Base-by-base conservation (phyloP, 2,329 filamentous ascomycete genomes). In the Lizonia empirigonia region DNA sequence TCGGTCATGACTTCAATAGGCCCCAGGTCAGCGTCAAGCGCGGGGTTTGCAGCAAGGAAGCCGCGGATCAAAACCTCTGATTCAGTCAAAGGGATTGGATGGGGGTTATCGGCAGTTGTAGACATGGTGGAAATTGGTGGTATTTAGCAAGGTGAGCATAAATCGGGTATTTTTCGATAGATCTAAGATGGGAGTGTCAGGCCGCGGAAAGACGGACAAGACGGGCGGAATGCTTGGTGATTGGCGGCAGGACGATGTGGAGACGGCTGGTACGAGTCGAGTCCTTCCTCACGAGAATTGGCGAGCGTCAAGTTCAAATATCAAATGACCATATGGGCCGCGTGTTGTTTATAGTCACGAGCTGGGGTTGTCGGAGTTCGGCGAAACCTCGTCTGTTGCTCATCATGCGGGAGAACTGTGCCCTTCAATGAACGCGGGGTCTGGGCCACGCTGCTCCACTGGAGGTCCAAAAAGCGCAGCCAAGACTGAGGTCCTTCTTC, bases 1-100 rank as follows among this genome's bases (percentile, higher is more conserved):
- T 71, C 73, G 7, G 74, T 75, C 73, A 74, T 72, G 37, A 68
- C 54, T 29, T 64, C 55, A 16, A 71, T 58, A 8, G 65, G 53
- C 7, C 67, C 67, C 18, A 65, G 59, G 33, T 60, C 62, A 23
- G 60, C 47, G 48, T 67, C 63, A 22, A 72, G 50, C 44, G 58
- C 56, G 18, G 69, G 68, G 41, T 71, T 65, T 16, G 60, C 60
- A 41, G 74, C 60, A 2, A 77, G 58, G 52, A 69, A 70, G 18
- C 65, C 62, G 44, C 60, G 64, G 42, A 71, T 65, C 42, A 70
- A 53, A 20, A 64, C 64, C 52, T 70, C 63, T n/a, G 69, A 71
- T 40, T 68, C 66, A 34, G 67, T 71, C 34, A 65, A 47, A 37
- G 64, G 62, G 15, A 60, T 62, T 20, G 64, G 59, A 35, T 65